These are phyloP conservation scores for Beauveria sp. DNA, from an alignment of 2,329 filamentous ascomycete genomes.

Conservation along the genomic window DNA sequence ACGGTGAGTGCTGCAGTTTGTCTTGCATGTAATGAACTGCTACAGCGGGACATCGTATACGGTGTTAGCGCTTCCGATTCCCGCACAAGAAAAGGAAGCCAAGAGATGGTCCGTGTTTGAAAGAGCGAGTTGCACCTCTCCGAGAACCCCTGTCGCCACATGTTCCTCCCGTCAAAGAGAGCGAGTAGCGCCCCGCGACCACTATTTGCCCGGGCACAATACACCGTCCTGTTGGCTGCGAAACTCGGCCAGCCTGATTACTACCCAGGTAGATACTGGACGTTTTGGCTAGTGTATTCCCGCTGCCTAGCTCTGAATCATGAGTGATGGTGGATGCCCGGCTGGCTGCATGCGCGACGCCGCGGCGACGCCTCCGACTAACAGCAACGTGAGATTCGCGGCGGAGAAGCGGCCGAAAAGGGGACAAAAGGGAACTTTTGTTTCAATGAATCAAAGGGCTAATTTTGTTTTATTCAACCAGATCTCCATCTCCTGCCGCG, in stretches of 20 bases:
- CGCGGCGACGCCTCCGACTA: background rate
- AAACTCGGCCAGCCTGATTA: background rate
- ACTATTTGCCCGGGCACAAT: background rate
- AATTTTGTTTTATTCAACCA: background rate
- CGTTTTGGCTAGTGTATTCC: background rate
- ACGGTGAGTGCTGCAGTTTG: background rate
- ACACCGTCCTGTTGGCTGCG: background rate
- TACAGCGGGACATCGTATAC: background rate
- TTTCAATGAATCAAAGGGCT: background rate
- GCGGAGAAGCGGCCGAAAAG: background rate
- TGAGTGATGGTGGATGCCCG: background rate
- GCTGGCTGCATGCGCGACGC: background rate
- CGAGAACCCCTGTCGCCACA: constrained; percentile 4
- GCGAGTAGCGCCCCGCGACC: background rate
- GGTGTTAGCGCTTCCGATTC: background rate
- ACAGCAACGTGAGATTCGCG: background rate
- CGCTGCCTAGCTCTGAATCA: background rate
- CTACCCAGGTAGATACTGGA: background rate
- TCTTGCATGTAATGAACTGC: background rate
- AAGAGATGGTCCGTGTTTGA: background rate
- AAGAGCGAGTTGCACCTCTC: background rate
- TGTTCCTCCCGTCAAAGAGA: constrained; percentile 4
- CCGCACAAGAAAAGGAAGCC: background rate
- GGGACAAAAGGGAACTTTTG: background rate
- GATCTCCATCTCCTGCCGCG: background rate